Base-by-base conservation (phyloP, 805 yeast genomes). In the Candida boleticola region DNA sequence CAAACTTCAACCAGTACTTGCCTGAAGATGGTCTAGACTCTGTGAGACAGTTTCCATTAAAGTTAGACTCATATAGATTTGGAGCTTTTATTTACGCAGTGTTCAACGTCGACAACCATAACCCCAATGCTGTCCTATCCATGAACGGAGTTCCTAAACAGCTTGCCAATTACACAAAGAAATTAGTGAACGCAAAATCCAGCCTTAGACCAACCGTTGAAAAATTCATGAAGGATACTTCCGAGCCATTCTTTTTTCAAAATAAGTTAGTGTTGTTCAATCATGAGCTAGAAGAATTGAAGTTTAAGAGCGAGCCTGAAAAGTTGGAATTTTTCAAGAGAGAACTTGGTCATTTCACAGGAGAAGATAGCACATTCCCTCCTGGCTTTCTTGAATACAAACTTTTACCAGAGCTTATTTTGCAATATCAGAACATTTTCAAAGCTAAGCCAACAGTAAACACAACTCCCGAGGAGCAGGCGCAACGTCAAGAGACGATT, bases 321-420 rank as follows among this genome's bases (percentile, higher is more conserved):
- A 83, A 83, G 53, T 53, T 82, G 41, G 62, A 47, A 1, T 69
- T 66, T 36, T 63, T 69, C 50, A 68, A 58, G 42, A 47, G 47
- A 36, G 67, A 63, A 36, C 52, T 70, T 25, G 51, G 60, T 1
- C 39, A 44, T 16, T 60, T 54, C 41, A 48, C 58, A 13, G 49
- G 50, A 14, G 37, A 36, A 20, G 41, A 40, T 4, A 40, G 35
- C 21, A 18, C 41, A 6, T 68, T 61, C 75, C 88, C 57, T 43
- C 73, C 38, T 70, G 86, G 50, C 65, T 80, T 58, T 55, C 53
- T 87, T 29, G 82, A 80, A 31, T 65, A 76, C 44, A 75, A 76
- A 46, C 62, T 89, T 7, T 60, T 90, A n/a, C 96, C 97, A 0
- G 89, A 85, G 51, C 63, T 90, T 11, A 64, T 73, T 6, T 56